Conservation (phyloP, 352 stramenopile species). For the Pseudoperonospora humuli region DNA sequence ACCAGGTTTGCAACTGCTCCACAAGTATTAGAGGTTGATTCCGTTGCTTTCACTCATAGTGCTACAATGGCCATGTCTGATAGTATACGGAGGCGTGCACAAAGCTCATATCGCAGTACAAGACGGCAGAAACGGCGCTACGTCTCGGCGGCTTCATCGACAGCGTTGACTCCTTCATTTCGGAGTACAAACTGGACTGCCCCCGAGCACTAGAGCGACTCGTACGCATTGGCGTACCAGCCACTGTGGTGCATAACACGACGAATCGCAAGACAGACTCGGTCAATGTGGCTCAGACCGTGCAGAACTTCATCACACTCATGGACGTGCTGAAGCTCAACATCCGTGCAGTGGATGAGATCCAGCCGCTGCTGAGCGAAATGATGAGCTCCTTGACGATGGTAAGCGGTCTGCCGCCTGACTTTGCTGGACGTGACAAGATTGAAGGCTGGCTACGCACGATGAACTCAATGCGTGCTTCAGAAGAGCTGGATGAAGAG, state of each 20-base stretch:
- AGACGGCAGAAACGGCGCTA: constrained; percentile 91
- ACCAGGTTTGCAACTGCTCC: constrained; percentile 45
- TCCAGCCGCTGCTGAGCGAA: constrained; percentile 95
- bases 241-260: constrained; percentile 84
- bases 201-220: constrained; percentile 91
- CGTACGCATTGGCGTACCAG: constrained; percentile 90
- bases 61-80: neutral
- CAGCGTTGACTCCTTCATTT: constrained; percentile 86
- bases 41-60: neutral
- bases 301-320: constrained; percentile 97
- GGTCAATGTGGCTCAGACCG: constrained; percentile 91
- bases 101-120: constrained; percentile 97
- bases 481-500: constrained; percentile 93
- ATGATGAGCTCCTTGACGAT: constrained; percentile 93
- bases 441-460: constrained; percentile 93
- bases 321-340: constrained; percentile 98
- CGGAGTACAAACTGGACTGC: constrained; percentile 94
- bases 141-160: constrained; percentile 64
- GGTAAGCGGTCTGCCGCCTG: constrained; percentile 89
- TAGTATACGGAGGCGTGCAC: constrained; percentile 95
- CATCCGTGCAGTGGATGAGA: constrained; percentile 95
- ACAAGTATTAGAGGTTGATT: neutral
- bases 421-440: constrained; percentile 90
- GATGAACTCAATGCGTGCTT: constrained; percentile 94
- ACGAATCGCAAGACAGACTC: constrained; percentile 79